A percentile compares a stretch with the other conserved stretches of the same genome.
phyloP scores from a whole-genome alignment of 768 basidiomycete species.

The Kwoniella shandongensis region DNA sequence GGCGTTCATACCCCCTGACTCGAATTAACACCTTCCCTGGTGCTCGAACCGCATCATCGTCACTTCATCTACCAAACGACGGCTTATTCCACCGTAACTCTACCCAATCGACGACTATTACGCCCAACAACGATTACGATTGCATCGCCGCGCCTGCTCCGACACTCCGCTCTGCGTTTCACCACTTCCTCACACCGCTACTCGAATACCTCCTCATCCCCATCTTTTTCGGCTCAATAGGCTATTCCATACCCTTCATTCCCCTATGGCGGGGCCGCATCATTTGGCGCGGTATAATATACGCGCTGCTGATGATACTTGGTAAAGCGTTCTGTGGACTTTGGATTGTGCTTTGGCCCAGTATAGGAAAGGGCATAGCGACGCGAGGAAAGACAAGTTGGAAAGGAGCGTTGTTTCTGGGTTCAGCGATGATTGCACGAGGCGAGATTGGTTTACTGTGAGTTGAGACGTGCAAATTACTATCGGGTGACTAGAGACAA shows the following conservation, averaged over 20 bases:
- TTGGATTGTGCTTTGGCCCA: conserved; percentile 53
- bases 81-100: no score
- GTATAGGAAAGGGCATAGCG: background rate
- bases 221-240: conserved; percentile 68
- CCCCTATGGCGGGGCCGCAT: conserved; percentile 54
- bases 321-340: conserved; percentile 61
- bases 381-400: background rate
- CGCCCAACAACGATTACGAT: no score
- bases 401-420: conserved; percentile 54
- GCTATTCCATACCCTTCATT: conserved; percentile 61
- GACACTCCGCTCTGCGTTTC: conserved; percentile 51
- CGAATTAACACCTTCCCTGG: conserved; percentile 2
- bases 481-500: background rate
- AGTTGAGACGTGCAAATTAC: conserved; percentile 10
- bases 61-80: no score
- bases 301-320: conserved; percentile 62
- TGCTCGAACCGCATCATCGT: no score
- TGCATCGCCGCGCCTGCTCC: background rate
- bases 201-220: conserved; percentile 60
- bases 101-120: no score
- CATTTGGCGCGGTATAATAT: conserved; percentile 63
- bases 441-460: conserved; percentile 65
- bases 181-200: conserved; percentile 54
- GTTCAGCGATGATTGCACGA: conserved; percentile 65
- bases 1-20: background rate